Conservation (phyloP, 768 basidiomycete genomes). For the Kwoniella dendrophila region DNA sequence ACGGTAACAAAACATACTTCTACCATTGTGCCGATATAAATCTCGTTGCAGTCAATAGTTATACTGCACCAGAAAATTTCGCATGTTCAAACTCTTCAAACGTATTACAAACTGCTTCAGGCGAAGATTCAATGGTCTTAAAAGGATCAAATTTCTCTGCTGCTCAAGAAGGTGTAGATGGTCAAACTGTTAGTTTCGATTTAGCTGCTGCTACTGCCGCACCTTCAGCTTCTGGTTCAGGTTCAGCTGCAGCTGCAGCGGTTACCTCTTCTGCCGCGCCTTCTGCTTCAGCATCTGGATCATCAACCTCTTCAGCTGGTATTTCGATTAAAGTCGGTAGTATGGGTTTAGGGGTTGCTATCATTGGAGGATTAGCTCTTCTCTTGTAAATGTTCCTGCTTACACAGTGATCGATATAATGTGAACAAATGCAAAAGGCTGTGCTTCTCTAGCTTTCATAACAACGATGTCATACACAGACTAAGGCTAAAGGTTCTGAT, state of each 20-base stretch:
- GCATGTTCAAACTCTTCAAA: slow-evolving; percentile 36
- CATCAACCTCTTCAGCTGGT: neutral
- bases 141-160: slow-evolving; percentile 15
- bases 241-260: neutral
- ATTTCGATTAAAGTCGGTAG: neutral
- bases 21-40: slow-evolving; percentile 44
- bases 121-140: slow-evolving; percentile 18
- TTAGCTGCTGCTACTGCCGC: slow-evolving; percentile 7
- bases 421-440: no score
- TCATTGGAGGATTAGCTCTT: neutral
- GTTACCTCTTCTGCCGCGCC: slow-evolving; percentile 19
- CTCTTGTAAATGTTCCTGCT: slow-evolving; percentile 1
- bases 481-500: no score
- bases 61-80: slow-evolving; percentile 22
- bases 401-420: no score
- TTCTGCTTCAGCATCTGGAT: slow-evolving; percentile 43
- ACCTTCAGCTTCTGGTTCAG: neutral
- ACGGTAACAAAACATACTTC: slow-evolving; percentile 22
- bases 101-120: slow-evolving; percentile 25
- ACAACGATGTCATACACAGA: no score
- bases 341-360: neutral
- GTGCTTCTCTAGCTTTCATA: no score
- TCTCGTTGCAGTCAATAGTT: slow-evolving; percentile 28
- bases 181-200: slow-evolving; percentile 8
- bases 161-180: slow-evolving; percentile 9